These are phyloP conservation scores for Evernia prunastri DNA, from an alignment of 495 filamentous ascomycete genomes.

Conservation along the genomic window DNA sequence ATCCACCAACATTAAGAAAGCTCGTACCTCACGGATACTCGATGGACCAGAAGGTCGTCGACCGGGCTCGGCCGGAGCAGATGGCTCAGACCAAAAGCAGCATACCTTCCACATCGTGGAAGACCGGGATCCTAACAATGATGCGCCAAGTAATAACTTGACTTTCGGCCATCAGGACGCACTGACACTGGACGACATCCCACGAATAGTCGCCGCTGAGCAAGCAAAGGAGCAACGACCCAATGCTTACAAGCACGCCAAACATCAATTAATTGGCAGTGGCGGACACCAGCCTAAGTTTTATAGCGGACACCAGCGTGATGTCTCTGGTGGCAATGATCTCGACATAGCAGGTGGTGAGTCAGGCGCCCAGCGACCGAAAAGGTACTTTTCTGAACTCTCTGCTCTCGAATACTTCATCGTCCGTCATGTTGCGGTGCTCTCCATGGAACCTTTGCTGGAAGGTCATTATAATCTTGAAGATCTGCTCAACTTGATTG, in stretches of 20 bases:
- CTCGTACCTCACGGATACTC: conserved; percentile 84
- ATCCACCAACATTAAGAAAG: conserved; percentile 84
- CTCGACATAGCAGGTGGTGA: conserved; percentile 40
- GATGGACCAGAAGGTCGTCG: conserved; percentile 80
- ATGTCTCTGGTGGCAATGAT: conserved; percentile 60
- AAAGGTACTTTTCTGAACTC: conserved; percentile 92
- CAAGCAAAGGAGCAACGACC: conserved; percentile 89
- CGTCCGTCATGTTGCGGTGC: conserved; percentile 86
- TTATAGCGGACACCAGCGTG: conserved; percentile 70
- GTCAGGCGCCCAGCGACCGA: conserved; percentile 47
- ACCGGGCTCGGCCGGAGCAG: conserved; percentile 72
- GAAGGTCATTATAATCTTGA: conserved; percentile 87
- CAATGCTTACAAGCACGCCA: conserved; percentile 70
- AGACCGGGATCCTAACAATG: conserved; percentile 62
- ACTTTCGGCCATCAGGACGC: conserved; percentile 88
- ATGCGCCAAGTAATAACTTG: conserved; percentile 65
- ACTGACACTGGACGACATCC: conserved; percentile 91
- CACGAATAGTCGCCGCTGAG: conserved; percentile 91
- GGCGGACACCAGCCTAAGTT: conserved; percentile 61
- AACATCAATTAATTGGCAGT: conserved; percentile 60
- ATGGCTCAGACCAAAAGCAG: conserved; percentile 50
- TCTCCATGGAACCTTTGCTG: conserved; percentile 90
- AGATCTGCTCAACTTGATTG: conserved; percentile 90
- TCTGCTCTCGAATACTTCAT: conserved; percentile 97
- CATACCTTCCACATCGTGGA: conserved; percentile 75